These are phyloP conservation scores for Tetrastigma voinierianum DNA, from an alignment of 164 flowering plant species.

Conservation along the genomic window DNA sequence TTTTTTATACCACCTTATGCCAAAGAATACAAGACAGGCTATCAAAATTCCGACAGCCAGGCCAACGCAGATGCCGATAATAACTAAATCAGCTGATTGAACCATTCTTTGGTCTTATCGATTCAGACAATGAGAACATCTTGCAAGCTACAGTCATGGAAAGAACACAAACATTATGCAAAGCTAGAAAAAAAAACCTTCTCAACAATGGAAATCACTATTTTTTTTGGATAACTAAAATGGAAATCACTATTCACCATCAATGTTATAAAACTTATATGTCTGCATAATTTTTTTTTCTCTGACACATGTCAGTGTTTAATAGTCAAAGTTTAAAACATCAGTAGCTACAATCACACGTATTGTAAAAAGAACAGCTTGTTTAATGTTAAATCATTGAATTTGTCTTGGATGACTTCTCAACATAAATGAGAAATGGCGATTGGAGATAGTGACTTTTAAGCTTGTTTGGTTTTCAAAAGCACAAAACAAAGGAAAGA, in stretches of 20 bases:
- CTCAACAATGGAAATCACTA: not conserved
- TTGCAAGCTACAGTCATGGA: conserved; percentile 33
- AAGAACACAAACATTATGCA: not conserved
- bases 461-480: no score
- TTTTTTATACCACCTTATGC: conserved; percentile 67
- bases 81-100: conserved; percentile 51
- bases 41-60: conserved; percentile 66
- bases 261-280: no score
- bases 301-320: not conserved
- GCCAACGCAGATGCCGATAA: conserved; percentile 72
- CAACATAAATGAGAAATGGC: not conserved
- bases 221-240: no score
- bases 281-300: not conserved
- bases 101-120: conserved; percentile 48
- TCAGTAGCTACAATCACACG: not conserved
- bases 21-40: conserved; percentile 57
- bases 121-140: conserved; percentile 43
- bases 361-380: not conserved
- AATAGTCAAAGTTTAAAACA: not conserved
- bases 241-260: not conserved
- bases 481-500: no score
- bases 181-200: not conserved
- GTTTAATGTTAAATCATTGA: not conserved
- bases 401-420: not conserved
- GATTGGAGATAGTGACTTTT: not conserved